Evolutionary conservation across 176 grass and related monocot genomes (phyloP).

Genomic region (Calamus simplicifolius): DNA sequence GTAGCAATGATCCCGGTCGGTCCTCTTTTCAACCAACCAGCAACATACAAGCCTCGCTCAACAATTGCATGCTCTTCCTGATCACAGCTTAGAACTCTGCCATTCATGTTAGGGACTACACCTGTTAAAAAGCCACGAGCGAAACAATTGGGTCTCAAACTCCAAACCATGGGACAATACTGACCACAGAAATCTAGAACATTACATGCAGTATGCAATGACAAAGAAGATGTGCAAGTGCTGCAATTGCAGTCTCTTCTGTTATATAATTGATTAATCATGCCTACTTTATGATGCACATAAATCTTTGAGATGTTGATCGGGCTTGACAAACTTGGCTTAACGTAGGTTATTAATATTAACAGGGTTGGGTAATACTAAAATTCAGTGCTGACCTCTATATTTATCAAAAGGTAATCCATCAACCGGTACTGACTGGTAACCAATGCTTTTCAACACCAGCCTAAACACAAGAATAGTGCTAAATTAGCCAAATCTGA

Average conservation of each 20-base stretch:
- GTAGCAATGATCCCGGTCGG: slow-evolving; percentile 80
- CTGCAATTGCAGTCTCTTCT: too few species aligned
- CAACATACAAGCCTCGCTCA: slow-evolving; percentile 63
- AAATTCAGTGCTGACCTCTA: slow-evolving; percentile 45
- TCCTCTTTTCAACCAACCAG: slow-evolving; percentile 98
- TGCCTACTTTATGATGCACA: too few species aligned
- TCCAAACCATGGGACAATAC: too few species aligned
- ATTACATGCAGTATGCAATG: too few species aligned
- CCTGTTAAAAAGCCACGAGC: slow-evolving; percentile 21
- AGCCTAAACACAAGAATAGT: slow-evolving; percentile 34
- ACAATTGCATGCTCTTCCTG: slow-evolving; percentile 31
- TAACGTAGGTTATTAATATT: too few species aligned
- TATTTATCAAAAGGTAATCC: slow-evolving; percentile 68
- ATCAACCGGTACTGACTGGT: slow-evolving; percentile 73
- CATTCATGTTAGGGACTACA: slow-evolving; percentile 60
- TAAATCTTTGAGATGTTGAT: too few species aligned
- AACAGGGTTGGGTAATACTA: too few species aligned
- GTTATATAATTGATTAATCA: too few species aligned
- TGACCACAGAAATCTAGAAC: too few species aligned
- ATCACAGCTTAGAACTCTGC: slow-evolving; percentile 45
- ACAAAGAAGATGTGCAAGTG: too few species aligned
- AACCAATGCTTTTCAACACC: slow-evolving; percentile 90
- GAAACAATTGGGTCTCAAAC: too few species aligned
- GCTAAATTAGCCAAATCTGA: neutral
- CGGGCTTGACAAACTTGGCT: too few species aligned